Evolutionary conservation across 1,284 basidiomycete species (phyloP).

Genomic region (Trametes hirsuta): DNA sequence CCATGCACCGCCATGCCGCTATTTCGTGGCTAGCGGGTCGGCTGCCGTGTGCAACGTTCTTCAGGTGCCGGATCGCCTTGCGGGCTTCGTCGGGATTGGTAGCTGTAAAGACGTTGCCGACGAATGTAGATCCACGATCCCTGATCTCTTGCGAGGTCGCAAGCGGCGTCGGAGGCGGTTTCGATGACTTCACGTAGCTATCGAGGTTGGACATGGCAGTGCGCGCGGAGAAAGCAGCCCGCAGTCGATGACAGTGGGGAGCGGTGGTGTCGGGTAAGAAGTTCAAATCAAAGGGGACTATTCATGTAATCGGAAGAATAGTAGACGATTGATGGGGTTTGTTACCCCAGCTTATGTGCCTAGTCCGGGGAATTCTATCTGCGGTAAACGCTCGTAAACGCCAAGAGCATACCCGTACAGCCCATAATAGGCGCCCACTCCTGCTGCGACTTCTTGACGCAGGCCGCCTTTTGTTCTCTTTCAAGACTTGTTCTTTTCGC

Average conservation of each 20-base stretch:
- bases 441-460: neutral
- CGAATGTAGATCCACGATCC: conserved; percentile 71
- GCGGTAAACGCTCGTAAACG: neutral
- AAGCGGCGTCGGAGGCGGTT: conserved; percentile 51
- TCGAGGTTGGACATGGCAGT: conserved; percentile 48
- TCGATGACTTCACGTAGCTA: conserved; percentile 51
- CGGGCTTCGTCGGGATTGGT: conserved; percentile 51
- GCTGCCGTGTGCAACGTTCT: conserved; percentile 53
- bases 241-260: neutral
- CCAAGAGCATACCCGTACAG: neutral
- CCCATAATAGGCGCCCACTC: neutral
- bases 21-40: conserved; percentile 72
- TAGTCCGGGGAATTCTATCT: neutral
- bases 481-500: conserved; percentile 20
- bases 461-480: conserved; percentile 12
- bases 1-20: conserved; percentile 76
- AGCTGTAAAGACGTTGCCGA: conserved; percentile 62
- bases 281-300: too few species aligned
- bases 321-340: too few species aligned
- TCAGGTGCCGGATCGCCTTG: conserved; percentile 50
- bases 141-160: conserved; percentile 71
- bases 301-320: too few species aligned
- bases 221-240: neutral
- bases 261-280: too few species aligned
- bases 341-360: neutral